These are phyloP conservation scores for Penicillium glabrum DNA, from an alignment of 2,329 filamentous ascomycete species.

Conservation along the genomic window DNA sequence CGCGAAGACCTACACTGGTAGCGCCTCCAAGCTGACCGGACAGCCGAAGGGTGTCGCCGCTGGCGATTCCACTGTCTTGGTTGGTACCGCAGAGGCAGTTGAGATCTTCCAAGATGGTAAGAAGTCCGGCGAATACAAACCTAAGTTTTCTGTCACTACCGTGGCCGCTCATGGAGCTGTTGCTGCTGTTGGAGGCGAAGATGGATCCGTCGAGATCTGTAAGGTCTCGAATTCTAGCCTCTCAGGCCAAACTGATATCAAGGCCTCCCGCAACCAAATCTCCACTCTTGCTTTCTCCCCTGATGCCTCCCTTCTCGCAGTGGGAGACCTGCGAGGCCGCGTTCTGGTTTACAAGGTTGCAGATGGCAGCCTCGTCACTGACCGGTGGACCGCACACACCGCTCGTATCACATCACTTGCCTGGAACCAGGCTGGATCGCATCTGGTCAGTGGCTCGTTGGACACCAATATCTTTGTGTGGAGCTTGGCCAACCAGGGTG, in stretches of 20 bases:
- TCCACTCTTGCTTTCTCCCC: slow-evolving; percentile 81
- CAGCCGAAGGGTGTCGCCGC: slow-evolving; percentile 77
- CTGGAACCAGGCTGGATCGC: slow-evolving; percentile 77
- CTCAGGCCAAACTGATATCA: slow-evolving; percentile 57
- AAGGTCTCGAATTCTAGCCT: slow-evolving; percentile 58
- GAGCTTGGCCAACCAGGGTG: slow-evolving; percentile 80
- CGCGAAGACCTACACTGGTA: slow-evolving; percentile 72
- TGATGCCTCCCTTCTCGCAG: slow-evolving; percentile 74
- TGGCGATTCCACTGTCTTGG: slow-evolving; percentile 52
- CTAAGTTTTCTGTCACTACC: slow-evolving; percentile 66
- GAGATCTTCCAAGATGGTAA: slow-evolving; percentile 59
- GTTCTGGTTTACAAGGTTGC: slow-evolving; percentile 75
- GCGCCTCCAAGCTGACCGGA: slow-evolving; percentile 65
- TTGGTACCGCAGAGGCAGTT: slow-evolving; percentile 61
- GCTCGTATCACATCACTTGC: slow-evolving; percentile 66
- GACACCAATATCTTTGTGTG: slow-evolving; percentile 94
- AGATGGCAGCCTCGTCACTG: slow-evolving; percentile 72
- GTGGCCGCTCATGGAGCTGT: slow-evolving; percentile 67
- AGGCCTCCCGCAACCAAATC: slow-evolving; percentile 68
- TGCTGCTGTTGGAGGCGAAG: slow-evolving; percentile 75
- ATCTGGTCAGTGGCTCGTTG: slow-evolving; percentile 78
- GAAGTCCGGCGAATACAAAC: slow-evolving; percentile 60
- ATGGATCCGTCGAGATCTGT: slow-evolving; percentile 76
- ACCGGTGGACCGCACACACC: slow-evolving; percentile 73
- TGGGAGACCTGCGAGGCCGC: slow-evolving; percentile 81